Base-by-base conservation (phyloP, 1,284 basidiomycete species). In the Rhodotorula sp. region DNA sequence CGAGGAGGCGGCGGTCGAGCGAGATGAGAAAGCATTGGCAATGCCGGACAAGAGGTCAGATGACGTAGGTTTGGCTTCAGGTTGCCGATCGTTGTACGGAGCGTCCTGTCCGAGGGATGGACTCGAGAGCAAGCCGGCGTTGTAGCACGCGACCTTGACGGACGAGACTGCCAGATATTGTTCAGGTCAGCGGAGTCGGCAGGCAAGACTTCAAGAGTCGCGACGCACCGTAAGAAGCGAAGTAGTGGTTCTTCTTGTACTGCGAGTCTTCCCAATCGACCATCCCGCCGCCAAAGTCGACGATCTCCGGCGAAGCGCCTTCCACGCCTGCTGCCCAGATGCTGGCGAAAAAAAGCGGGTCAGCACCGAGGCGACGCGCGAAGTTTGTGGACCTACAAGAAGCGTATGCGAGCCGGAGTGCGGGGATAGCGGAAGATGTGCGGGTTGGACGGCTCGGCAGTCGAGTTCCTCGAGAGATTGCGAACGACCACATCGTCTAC, bases 371-470 rank as follows among this genome's bases (percentile, higher is more conserved):
- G 27, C 7, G 9, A 20, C 9, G 1, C 20, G 10, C 22, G 10
- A 27, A n/a, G 27, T 1, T 17, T 15, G 0, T n/a, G 13, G 17
- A 4, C 36, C 70, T 36, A 73, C 71, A 58, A 67, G 55, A 73
- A 62, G 10, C 62, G 68, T 17, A 73, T 59, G 7, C 71, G 56
- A 4, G 68, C 46, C 2, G 71, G 71, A 5, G 68, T 73, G 9
- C 55, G 62, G 7, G 71, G 71, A 53, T 57, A 73, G 53, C 32
- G 47, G 48, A 47, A 64, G 27, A 17, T 20, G 29, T 20, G 34
- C 7, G 61, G 54, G 24, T 19, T 27, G n/a, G 8, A 4, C 0
- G 20, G 13, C 13, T 60, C 53, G 22, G 30, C 47, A 0, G 68
- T 70, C 39, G 49, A 20, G 5, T 62, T 46, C 34, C 52, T 59